phyloP scores from a whole-genome alignment of 495 filamentous ascomycete genomes.

The Aspergillus ellipticus region DNA sequence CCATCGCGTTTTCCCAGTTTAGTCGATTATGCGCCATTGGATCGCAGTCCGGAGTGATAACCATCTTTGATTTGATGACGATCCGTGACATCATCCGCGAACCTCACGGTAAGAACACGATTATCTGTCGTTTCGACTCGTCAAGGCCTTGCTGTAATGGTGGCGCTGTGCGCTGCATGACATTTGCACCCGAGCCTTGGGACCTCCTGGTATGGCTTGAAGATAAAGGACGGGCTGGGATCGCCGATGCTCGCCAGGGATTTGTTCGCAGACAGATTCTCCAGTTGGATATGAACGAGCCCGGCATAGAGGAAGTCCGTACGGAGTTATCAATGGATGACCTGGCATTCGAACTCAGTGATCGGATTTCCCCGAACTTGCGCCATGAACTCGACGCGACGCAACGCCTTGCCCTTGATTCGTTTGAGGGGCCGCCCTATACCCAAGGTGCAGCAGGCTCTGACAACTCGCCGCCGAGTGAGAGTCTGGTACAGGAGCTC shows the following conservation, averaged over 20 bases:
- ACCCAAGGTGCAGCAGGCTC: constrained; percentile 17
- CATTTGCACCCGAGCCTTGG: constrained; percentile 83
- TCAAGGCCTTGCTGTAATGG: constrained; percentile 55
- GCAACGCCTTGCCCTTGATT: constrained; percentile 32
- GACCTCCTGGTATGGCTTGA: constrained; percentile 94
- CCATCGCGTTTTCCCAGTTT: constrained; percentile 67
- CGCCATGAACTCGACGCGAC: constrained; percentile 29
- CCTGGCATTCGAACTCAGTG: constrained; percentile 23
- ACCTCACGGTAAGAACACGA: constrained; percentile 32
- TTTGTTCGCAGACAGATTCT: constrained; percentile 75
- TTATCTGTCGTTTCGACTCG: constrained; percentile 50
- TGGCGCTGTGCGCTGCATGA: constrained; percentile 86
- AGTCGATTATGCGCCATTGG: constrained; percentile 66
- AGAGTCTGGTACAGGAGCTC: constrained; percentile 45
- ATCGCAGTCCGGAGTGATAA: constrained; percentile 68
- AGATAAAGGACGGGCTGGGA: constrained; percentile 75
- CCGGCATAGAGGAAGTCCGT: constrained; percentile 47
- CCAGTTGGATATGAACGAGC: constrained; percentile 54
- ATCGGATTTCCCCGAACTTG: constrained; percentile 11
- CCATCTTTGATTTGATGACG: constrained; percentile 58
- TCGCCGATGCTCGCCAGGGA: constrained; percentile 77
- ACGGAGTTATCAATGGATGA: constrained; percentile 42
- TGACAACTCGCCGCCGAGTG: constrained; percentile 31
- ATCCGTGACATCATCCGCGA: constrained; percentile 36
- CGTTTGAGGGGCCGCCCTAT: constrained; percentile 20